These are phyloP conservation scores for Ceratocystis eucalypticola DNA, from an alignment of 2,329 filamentous ascomycete species.

Conservation along the genomic window DNA sequence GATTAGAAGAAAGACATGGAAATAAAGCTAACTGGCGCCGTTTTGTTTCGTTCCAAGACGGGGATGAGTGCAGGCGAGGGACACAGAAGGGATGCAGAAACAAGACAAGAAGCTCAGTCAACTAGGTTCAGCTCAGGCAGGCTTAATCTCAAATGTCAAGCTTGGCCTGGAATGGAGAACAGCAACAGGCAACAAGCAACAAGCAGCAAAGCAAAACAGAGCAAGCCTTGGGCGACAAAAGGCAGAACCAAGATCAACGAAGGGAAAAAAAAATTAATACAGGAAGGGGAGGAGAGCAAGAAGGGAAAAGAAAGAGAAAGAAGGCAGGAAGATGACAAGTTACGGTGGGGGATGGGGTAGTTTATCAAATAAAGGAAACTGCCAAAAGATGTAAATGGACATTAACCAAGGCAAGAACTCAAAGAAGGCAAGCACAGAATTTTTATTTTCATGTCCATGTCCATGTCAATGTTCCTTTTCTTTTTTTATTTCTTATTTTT, in stretches of 20 bases:
- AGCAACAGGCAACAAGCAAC: neutral
- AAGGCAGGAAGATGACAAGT: slow-evolving; percentile 10
- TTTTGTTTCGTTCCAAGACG: slow-evolving; percentile 1
- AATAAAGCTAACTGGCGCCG: slow-evolving; percentile 18
- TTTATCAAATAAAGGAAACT: slow-evolving; percentile 8
- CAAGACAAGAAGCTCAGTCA: slow-evolving; percentile 7
- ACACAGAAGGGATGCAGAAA: slow-evolving; percentile 4
- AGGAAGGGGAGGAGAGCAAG: slow-evolving; percentile 5
- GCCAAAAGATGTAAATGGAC: neutral
- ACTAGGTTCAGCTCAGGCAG: neutral
- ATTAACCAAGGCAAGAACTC: neutral
- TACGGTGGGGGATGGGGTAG: neutral
- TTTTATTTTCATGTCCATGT: too few species aligned
- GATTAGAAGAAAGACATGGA: slow-evolving; percentile 21
- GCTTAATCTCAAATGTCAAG: neutral
- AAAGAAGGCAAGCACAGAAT: neutral
- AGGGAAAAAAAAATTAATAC: slow-evolving; percentile 14
- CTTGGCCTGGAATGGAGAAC: neutral
- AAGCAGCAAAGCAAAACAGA: neutral
- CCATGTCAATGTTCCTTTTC: too few species aligned
- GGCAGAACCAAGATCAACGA: neutral
- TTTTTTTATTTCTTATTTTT: neutral
- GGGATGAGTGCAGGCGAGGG: slow-evolving; percentile 1
- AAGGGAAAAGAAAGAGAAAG: slow-evolving; percentile 10
- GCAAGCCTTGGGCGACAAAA: neutral